Evolutionary conservation across 2,329 filamentous ascomycete species (phyloP).

Genomic region (Zasmidium cellare): DNA sequence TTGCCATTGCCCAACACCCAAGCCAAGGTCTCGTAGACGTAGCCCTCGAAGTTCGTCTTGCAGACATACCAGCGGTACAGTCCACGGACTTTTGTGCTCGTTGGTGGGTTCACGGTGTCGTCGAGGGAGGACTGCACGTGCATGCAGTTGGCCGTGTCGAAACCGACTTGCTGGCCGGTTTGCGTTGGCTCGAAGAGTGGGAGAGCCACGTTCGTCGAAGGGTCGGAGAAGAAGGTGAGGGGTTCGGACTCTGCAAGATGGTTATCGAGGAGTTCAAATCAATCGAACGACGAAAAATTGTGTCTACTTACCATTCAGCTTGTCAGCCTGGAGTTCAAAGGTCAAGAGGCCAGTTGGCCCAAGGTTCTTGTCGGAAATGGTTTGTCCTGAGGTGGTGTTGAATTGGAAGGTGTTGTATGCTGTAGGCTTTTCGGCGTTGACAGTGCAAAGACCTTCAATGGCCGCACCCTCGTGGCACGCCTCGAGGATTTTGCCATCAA

Average conservation of each 20-base stretch:
- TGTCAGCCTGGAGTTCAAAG: constrained; percentile 34
- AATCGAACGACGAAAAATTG: too few species aligned
- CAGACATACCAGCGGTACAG: constrained; percentile 49
- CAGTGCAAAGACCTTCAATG: constrained; percentile 48
- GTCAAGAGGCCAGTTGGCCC: constrained; percentile 35
- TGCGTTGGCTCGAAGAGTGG: constrained; percentile 41
- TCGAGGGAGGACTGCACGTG: constrained; percentile 43
- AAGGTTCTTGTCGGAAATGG: constrained; percentile 25
- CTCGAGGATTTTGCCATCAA: constrained; percentile 39
- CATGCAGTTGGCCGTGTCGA: constrained; percentile 41
- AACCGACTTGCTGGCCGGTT: constrained; percentile 36
- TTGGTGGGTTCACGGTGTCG: constrained; percentile 40
- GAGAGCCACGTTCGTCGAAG: constrained; percentile 43
- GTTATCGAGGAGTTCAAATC: not conserved
- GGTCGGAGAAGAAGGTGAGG: constrained; percentile 39
- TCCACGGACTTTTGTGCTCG: constrained; percentile 22
- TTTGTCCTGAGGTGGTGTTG: constrained; percentile 22
- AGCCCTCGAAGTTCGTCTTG: constrained; percentile 39
- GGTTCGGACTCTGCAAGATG: constrained; percentile 13
- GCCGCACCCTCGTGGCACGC: constrained; percentile 52
- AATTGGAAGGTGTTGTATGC: constrained; percentile 17
- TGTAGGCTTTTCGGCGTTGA: constrained; percentile 7
- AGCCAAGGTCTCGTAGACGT: constrained; percentile 45
- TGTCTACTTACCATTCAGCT: constrained; percentile 21
- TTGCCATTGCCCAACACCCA: constrained; percentile 43